These are phyloP conservation scores for Pseudoscleropodium purum DNA, from an alignment of 225 moss, liverwort and hornwort genomes.

Conservation along the genomic window DNA sequence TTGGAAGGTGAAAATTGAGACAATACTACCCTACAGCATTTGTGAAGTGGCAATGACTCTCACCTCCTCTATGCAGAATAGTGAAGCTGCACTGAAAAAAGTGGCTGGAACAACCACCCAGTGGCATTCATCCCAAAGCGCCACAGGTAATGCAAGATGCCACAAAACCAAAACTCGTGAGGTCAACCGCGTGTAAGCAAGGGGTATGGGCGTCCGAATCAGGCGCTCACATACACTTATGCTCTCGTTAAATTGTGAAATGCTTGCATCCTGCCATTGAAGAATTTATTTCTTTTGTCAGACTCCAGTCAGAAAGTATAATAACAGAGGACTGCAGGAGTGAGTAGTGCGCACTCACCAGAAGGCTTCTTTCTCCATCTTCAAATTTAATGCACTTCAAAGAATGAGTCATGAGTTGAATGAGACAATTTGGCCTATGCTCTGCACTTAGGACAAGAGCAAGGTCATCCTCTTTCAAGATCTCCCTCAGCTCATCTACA, in stretches of 20 bases:
- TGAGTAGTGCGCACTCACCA: conserved; percentile 24
- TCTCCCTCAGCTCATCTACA: conserved; percentile 42
- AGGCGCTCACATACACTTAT: conserved; percentile 69
- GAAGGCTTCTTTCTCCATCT: conserved; percentile 42
- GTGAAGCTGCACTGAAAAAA: conserved; percentile 25
- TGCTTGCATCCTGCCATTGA: conserved; percentile 52
- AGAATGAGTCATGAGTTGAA: conserved; percentile 73
- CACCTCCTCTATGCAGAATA: conserved; percentile 55
- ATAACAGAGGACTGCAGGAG: background rate
- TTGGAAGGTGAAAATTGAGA: background rate
- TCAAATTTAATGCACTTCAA: conserved; percentile 33
- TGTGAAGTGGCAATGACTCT: background rate
- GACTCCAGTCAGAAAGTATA: background rate
- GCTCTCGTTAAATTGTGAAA: conserved; percentile 63
- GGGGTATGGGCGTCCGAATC: conserved; percentile 65
- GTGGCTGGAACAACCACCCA: conserved; percentile 70
- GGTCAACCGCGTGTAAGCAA: conserved; percentile 74
- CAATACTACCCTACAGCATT: background rate
- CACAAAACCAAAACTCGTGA: conserved; percentile 68
- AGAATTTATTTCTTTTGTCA: background rate
- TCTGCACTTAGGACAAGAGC: conserved; percentile 48
- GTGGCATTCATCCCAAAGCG: conserved; percentile 80
- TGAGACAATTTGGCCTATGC: conserved; percentile 72
- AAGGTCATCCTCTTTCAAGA: conserved; percentile 72
- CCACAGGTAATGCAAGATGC: conserved; percentile 68